Evolutionary conservation across 2,329 filamentous ascomycete species (phyloP).

Genomic region (Elsinoe arachidis): DNA sequence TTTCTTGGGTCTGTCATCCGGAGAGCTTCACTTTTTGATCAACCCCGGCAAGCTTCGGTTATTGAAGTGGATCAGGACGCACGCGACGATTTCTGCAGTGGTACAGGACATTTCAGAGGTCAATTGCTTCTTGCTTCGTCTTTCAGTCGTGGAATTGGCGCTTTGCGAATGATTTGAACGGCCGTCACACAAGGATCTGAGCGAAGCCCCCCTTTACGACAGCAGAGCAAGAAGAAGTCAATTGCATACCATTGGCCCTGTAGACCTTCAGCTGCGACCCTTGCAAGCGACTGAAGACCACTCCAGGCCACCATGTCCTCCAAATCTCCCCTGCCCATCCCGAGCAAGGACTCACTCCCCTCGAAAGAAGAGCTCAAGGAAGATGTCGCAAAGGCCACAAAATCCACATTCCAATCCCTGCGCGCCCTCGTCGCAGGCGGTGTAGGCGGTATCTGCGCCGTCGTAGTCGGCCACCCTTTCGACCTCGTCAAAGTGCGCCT

Average conservation of each 20-base stretch:
- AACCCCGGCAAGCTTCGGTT: slow-evolving; percentile 10
- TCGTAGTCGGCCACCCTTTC: slow-evolving; percentile 89
- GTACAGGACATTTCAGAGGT: background rate
- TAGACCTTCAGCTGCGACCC: background rate
- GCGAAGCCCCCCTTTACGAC: background rate
- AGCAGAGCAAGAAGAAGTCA: background rate
- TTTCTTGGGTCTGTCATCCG: background rate
- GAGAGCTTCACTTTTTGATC: slow-evolving; percentile 5
- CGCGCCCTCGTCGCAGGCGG: slow-evolving; percentile 83
- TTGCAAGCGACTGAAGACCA: slow-evolving; percentile 23
- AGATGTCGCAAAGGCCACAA: slow-evolving; percentile 43
- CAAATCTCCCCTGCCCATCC: background rate
- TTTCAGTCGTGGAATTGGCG: background rate
- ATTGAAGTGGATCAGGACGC: background rate
- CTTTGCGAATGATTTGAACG: background rate
- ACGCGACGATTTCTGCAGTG: background rate
- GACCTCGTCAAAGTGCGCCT: slow-evolving; percentile 96
- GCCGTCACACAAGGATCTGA: background rate
- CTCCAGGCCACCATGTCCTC: background rate
- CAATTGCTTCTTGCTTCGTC: background rate
- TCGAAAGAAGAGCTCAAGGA: slow-evolving; percentile 42
- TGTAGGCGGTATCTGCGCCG: slow-evolving; percentile 87
- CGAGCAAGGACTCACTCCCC: slow-evolving; percentile 20
- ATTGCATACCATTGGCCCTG: background rate
- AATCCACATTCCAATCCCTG: slow-evolving; percentile 53